phyloP scores from a whole-genome alignment of 2,329 filamentous ascomycete species.

The Plectosphaerella cucumerina region DNA sequence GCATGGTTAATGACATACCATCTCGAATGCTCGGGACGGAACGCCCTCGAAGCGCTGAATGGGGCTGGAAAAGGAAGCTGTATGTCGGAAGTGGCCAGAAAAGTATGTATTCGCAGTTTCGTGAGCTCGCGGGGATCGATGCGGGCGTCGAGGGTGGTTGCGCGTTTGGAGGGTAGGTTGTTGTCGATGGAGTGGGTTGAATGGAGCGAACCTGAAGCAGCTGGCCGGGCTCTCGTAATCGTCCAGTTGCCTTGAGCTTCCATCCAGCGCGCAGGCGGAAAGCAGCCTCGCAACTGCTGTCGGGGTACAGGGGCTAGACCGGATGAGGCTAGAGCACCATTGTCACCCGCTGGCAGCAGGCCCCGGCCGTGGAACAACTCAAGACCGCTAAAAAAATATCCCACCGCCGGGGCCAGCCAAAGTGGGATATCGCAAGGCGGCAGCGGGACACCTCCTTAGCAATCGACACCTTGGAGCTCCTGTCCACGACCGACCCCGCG shows the following conservation, averaged over 20 bases:
- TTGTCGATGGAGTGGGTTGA: conserved; percentile 12
- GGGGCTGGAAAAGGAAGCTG: neutral
- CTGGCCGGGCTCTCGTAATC: conserved; percentile 15
- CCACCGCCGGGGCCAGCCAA: conserved; percentile 14
- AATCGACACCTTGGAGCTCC: conserved; percentile 6
- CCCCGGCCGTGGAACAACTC: conserved; percentile 15
- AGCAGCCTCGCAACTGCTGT: conserved; percentile 13
- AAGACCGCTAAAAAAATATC: conserved; percentile 16
- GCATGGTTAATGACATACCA: conserved; percentile 28
- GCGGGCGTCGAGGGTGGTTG: conserved; percentile 3
- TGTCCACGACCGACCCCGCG: conserved; percentile 1
- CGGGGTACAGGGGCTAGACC: conserved; percentile 9
- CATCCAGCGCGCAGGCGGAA: conserved; percentile 10
- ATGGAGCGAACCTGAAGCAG: neutral
- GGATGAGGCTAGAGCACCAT: conserved; percentile 1
- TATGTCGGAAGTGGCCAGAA: neutral
- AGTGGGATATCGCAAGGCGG: conserved; percentile 14
- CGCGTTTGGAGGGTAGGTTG: conserved; percentile 1
- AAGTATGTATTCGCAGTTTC: neutral
- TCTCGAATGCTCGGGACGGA: conserved; percentile 29
- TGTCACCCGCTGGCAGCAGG: neutral
- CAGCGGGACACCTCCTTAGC: conserved; percentile 11
- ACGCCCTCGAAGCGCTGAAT: conserved; percentile 11
- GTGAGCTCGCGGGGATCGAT: conserved; percentile 3
- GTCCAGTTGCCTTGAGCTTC: conserved; percentile 18